Evolutionary conservation across 805 yeast species (phyloP).

Genomic region (Metschnikowia hibisci): DNA sequence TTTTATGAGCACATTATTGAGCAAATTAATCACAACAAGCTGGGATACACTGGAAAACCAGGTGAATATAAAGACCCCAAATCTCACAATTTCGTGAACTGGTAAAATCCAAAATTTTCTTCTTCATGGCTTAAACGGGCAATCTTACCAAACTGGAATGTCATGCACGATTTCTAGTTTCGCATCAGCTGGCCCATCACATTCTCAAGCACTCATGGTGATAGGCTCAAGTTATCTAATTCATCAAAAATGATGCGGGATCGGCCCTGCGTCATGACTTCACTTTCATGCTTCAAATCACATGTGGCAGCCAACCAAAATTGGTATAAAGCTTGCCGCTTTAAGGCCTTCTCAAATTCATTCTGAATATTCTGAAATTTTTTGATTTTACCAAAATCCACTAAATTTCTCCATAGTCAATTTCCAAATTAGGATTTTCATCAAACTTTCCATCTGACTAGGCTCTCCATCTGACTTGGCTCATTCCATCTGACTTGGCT

Average conservation of each 20-base stretch:
- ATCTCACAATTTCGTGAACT: neutral
- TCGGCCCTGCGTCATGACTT: conserved; percentile 7
- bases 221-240: neutral
- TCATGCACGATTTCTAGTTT: neutral
- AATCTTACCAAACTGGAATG: neutral
- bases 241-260: neutral
- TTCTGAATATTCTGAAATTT: no score
- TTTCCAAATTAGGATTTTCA: no score
- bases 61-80: neutral
- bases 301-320: no score
- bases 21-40: no score
- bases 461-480: no score
- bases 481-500: no score
- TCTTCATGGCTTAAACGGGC: no score
- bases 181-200: neutral
- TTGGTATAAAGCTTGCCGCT: no score
- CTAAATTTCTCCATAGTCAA: no score
- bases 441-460: no score
- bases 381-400: no score
- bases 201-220: neutral
- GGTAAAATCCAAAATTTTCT: neutral
- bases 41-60: neutral
- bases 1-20: neutral
- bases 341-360: neutral
- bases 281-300: neutral